Evolutionary conservation across 177 flowering plant genomes (phyloP).

Genomic region (Telopea speciosissima): DNA sequence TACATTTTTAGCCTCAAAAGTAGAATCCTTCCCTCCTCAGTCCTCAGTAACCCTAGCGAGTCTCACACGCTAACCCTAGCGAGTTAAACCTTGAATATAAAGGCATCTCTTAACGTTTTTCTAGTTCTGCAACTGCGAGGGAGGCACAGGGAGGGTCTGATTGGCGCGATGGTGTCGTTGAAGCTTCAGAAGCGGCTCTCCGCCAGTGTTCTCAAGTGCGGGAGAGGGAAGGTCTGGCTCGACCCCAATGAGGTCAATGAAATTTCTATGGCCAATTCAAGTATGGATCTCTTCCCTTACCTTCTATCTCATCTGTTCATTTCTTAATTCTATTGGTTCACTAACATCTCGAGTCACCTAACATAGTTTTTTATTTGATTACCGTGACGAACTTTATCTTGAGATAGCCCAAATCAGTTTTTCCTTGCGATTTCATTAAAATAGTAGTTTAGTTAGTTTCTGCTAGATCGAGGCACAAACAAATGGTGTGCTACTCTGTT

Average conservation of each 20-base stretch:
- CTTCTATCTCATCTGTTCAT: neutral
- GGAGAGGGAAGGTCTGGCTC: slow-evolving; percentile 27
- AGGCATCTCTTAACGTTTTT: neutral
- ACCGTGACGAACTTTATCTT: no score
- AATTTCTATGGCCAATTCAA: slow-evolving; percentile 29
- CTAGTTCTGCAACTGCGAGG: neutral
- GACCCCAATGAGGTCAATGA: slow-evolving; percentile 29
- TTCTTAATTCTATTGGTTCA: neutral
- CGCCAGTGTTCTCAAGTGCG: slow-evolving; percentile 27
- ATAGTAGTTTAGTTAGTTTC: neutral
- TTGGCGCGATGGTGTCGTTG: slow-evolving; percentile 13
- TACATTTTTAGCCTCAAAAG: no score
- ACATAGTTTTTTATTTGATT: no score
- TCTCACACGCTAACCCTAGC: no score
- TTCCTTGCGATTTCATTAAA: neutral
- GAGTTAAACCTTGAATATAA: no score
- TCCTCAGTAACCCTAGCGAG: no score
- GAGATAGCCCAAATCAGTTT: no score
- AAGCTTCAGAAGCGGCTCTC: slow-evolving; percentile 30
- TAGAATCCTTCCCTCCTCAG: no score
- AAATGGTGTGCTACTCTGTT: no score
- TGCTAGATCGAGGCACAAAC: neutral
- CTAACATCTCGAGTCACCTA: neutral
- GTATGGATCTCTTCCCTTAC: slow-evolving; percentile 7
- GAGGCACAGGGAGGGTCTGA: neutral